Evolutionary conservation across 345 rosid genomes (phyloP).

Genomic region (Leavenworthia alabamica): DNA sequence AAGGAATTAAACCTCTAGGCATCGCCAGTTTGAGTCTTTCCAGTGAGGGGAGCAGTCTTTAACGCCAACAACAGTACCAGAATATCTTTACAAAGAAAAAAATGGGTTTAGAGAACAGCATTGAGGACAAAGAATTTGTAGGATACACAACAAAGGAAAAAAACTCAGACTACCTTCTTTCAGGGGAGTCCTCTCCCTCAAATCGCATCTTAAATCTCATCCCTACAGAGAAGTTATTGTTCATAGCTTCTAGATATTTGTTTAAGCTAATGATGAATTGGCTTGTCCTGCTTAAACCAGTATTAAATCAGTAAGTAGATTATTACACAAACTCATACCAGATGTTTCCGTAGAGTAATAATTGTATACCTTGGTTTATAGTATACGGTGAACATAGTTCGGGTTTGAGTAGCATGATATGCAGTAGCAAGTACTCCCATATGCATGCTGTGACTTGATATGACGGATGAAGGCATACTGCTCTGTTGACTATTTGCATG

Average conservation of each 20-base stretch:
- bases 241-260: conserved; percentile 66
- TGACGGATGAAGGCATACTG: conserved; percentile 81
- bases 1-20: conserved; percentile 49
- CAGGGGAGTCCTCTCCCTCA: conserved; percentile 91
- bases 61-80: conserved; percentile 84
- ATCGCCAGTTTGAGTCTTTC: conserved; percentile 81
- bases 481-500: conserved; percentile 61
- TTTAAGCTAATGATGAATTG: conserved; percentile 79
- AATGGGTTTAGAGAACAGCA: background rate
- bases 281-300: conserved; percentile 58
- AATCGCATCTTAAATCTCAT: conserved; percentile 87
- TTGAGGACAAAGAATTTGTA: conserved; percentile 1
- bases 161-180: conserved; percentile 52
- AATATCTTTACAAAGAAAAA: conserved; percentile 48
- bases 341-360: conserved; percentile 3
- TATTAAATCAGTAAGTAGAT: conserved; percentile 5
- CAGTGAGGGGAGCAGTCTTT: conserved; percentile 75
- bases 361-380: conserved; percentile 77
- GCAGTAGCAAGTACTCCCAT: conserved; percentile 95
- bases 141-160: background rate
- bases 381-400: conserved; percentile 70
- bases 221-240: conserved; percentile 56
- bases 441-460: conserved; percentile 94
- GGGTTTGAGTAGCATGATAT: conserved; percentile 64
- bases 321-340: background rate